phyloP scores from a whole-genome alignment of 2,329 filamentous ascomycete genomes.

The Ceratocystis albifundus region DNA sequence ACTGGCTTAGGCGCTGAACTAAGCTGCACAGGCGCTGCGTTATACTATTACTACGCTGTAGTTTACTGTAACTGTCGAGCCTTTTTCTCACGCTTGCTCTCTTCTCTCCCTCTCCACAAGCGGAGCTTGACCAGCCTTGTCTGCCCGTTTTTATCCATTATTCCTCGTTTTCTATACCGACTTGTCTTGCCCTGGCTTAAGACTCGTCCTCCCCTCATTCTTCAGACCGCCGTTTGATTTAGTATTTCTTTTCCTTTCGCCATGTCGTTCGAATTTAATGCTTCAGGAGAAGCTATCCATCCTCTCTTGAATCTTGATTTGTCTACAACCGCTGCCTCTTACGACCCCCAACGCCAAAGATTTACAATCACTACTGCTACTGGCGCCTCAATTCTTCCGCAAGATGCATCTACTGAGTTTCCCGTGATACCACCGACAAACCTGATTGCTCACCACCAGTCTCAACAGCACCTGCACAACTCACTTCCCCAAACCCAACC shows the following conservation, averaged over 20 bases:
- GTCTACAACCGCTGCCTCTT: constrained; percentile 14
- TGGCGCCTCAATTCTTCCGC: constrained; percentile 10
- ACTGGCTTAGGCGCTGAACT: neutral
- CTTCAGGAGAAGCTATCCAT: constrained; percentile 19
- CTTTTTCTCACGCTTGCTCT: constrained; percentile 9
- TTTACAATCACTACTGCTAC: constrained; percentile 18
- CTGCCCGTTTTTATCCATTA: constrained; percentile 14
- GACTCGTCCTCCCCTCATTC: constrained; percentile 18
- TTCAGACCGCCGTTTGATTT: constrained; percentile 20
- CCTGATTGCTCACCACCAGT: constrained; percentile 12
- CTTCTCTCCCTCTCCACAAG: neutral
- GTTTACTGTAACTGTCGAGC: neutral
- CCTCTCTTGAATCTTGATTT: constrained; percentile 18
- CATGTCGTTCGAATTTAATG: constrained; percentile 23
- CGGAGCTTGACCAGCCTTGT: constrained; percentile 11
- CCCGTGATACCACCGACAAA: constrained; percentile 19
- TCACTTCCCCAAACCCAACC: constrained; percentile 28
- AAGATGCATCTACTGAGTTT: constrained; percentile 26
- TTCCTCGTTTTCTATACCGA: constrained; percentile 16
- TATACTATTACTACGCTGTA: neutral
- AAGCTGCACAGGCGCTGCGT: constrained; percentile 4
- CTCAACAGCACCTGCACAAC: constrained; percentile 14
- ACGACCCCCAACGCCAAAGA: constrained; percentile 28
- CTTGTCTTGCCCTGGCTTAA: constrained; percentile 18
- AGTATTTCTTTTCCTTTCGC: constrained; percentile 18